A percentile compares a stretch with the other conserved stretches of the same genome.
phyloP scores from a whole-genome alignment of 768 basidiomycete genomes.

The Suillus occidentalis region DNA sequence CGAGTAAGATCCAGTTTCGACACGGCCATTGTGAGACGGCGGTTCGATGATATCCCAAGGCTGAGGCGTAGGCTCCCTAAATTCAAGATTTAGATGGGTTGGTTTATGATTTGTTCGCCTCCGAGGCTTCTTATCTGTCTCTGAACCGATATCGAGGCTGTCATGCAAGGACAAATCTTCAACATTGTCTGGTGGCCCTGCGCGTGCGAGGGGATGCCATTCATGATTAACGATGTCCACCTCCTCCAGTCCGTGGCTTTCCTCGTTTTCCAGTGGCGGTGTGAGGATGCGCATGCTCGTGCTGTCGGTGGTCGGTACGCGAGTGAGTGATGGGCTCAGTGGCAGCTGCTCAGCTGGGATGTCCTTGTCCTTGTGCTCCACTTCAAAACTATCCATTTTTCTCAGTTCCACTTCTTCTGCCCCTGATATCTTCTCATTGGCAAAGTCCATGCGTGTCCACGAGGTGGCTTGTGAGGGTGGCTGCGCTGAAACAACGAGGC shows the following conservation, averaged over 20 bases:
- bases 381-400: background rate
- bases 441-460: conserved; percentile 24
- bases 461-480: conserved; percentile 26
- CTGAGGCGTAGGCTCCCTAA: conserved; percentile 55
- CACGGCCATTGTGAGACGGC: conserved; percentile 36
- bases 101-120: conserved; percentile 32
- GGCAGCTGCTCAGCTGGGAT: conserved; percentile 24
- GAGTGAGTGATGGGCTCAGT: conserved; percentile 33
- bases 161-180: conserved; percentile 17
- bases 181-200: conserved; percentile 11
- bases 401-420: conserved; percentile 12
- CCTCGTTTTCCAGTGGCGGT: conserved; percentile 6
- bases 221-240: conserved; percentile 21
- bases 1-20: conserved; percentile 40
- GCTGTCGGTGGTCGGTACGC: conserved; percentile 22
- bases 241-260: conserved; percentile 15
- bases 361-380: background rate
- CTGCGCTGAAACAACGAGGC: conserved; percentile 18
- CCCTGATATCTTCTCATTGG: conserved; percentile 2
- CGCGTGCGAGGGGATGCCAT: conserved; percentile 27
- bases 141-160: conserved; percentile 12
- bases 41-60: conserved; percentile 66
- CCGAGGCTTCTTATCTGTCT: conserved; percentile 30
- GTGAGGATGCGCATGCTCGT: conserved; percentile 2
- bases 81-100: conserved; percentile 50